Conservation (phyloP, 1,284 basidiomycete species). For the Coniferiporia weirii region DNA sequence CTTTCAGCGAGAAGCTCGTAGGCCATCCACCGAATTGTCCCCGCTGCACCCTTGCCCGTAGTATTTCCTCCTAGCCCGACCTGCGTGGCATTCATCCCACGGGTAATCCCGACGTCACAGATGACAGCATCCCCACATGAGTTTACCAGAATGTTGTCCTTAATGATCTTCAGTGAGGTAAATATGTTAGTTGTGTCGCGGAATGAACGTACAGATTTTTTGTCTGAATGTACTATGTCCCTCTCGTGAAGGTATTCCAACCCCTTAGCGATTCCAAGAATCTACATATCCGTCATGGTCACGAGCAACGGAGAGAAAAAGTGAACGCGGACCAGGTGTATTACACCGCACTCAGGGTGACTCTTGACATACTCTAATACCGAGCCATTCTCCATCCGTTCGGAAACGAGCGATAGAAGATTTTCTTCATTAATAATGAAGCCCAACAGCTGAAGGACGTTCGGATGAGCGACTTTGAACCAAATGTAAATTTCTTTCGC, state of each 20-base stretch:
- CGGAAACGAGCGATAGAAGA: slow-evolving; percentile 10
- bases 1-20: neutral
- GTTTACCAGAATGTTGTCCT: neutral
- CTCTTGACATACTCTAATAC: slow-evolving; percentile 4
- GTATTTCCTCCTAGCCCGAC: neutral
- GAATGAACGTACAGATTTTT: neutral
- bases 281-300: neutral
- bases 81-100: neutral
- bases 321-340: neutral
- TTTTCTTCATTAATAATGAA: neutral
- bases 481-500: slow-evolving; percentile 7
- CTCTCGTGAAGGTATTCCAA: neutral
- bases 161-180: neutral
- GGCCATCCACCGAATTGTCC: neutral
- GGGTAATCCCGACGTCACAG: neutral
- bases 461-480: slow-evolving; percentile 10
- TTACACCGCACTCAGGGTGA: slow-evolving; percentile 1
- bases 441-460: slow-evolving; percentile 8
- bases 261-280: slow-evolving; percentile 1
- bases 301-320: neutral
- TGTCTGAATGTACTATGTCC: slow-evolving; percentile 1
- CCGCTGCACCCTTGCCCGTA: neutral
- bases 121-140: neutral
- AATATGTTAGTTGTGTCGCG: too few species aligned
- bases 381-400: slow-evolving; percentile 16